Evolutionary conservation across 305 asterid genomes (phyloP).

Genomic region (Fraxinus floribunda): DNA sequence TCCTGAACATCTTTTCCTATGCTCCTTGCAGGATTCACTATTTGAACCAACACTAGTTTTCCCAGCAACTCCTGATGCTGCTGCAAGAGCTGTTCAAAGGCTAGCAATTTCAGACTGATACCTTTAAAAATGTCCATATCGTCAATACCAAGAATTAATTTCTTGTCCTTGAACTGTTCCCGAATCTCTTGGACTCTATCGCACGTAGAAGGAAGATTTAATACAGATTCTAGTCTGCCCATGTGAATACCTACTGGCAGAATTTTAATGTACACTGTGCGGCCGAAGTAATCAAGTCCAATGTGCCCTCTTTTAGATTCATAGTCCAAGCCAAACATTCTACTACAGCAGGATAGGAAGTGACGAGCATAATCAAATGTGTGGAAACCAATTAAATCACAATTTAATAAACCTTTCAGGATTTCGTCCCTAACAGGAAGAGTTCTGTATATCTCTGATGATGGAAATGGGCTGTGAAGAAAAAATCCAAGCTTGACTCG

Average conservation of each 20-base stretch:
- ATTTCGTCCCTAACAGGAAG: conserved; percentile 82
- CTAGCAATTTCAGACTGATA: conserved; percentile 8
- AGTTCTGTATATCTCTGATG: conserved; percentile 83
- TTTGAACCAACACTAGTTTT: conserved; percentile 1
- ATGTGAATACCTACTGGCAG: not conserved
- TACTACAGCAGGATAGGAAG: not conserved
- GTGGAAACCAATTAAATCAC: not conserved
- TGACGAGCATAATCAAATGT: not conserved
- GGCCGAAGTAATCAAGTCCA: not conserved
- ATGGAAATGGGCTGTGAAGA: conserved; percentile 90
- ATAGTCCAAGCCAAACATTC: not conserved
- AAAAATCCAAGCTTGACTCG: conserved; percentile 81
- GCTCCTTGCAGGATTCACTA: conserved; percentile 13
- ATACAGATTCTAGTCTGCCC: not conserved
- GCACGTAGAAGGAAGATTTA: not conserved
- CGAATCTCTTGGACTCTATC: not conserved
- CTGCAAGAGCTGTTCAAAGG: conserved; percentile 8
- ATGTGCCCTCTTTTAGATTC: not conserved
- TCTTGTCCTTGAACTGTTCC: not conserved
- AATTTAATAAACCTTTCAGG: not conserved
- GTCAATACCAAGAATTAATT: conserved; percentile 8
- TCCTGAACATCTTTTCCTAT: conserved; percentile 11
- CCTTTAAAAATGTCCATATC: conserved; percentile 1
- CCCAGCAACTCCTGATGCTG: conserved; percentile 4
- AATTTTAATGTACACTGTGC: not conserved